Evolutionary conservation across 164 flowering plant genomes (phyloP).

Genomic region (Aristolochia californica): DNA sequence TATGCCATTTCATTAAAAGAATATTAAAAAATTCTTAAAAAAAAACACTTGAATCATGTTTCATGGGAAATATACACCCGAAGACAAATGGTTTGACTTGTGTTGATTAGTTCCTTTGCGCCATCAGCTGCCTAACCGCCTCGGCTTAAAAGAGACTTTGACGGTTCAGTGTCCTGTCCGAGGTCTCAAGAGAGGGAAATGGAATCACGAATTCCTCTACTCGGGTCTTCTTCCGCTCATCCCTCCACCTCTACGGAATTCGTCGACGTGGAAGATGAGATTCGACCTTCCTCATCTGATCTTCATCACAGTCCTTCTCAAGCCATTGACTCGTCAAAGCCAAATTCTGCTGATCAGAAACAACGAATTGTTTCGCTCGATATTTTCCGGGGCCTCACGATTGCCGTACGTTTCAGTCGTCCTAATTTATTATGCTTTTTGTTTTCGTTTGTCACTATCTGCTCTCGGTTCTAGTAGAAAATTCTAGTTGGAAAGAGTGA

Average conservation of each 20-base stretch:
- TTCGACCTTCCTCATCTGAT: constrained; percentile 8
- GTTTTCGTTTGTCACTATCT: not conserved
- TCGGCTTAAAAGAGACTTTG: too few relatives aligned
- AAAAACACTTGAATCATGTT: too few relatives aligned
- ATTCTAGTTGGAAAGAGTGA: too few relatives aligned
- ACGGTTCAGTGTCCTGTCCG: too few relatives aligned
- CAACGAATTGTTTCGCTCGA: constrained; percentile 61
- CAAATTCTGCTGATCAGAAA: constrained; percentile 8
- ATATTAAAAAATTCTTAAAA: too few relatives aligned
- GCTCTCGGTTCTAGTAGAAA: not conserved
- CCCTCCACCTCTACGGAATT: not conserved
- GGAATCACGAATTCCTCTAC: constrained; percentile 20
- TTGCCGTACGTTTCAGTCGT: constrained; percentile 32
- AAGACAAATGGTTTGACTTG: too few relatives aligned
- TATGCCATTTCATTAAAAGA: too few relatives aligned
- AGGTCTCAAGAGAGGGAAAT: too few relatives aligned
- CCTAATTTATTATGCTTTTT: not conserved
- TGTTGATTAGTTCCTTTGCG: too few relatives aligned
- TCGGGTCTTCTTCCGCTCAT: constrained; percentile 5
- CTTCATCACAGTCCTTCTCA: not conserved
- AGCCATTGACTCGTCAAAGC: constrained; percentile 1
- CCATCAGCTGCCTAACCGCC: too few relatives aligned
- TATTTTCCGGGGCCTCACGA: constrained; percentile 67
- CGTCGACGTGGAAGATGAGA: constrained; percentile 15
- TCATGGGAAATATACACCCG: too few relatives aligned